These are phyloP conservation scores for Solanum habrochaites DNA, from an alignment of 257 asterid species.

Conservation along the genomic window DNA sequence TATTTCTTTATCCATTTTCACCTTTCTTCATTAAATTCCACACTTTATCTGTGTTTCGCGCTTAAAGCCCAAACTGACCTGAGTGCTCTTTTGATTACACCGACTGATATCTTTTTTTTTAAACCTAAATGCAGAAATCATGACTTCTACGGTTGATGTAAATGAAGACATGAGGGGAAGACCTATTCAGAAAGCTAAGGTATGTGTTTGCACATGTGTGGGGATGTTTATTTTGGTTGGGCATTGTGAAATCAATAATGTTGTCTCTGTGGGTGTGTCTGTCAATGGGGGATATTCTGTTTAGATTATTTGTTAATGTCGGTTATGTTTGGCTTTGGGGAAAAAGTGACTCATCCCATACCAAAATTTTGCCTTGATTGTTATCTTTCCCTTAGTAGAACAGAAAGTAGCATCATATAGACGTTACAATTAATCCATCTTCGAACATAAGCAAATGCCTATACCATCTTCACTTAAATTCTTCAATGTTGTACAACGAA, in stretches of 20 bases:
- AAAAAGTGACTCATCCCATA: not conserved
- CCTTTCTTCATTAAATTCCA: not conserved
- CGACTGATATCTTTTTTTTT: not conserved
- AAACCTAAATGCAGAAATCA: conserved; percentile 38
- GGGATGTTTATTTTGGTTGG: not conserved
- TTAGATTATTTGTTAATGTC: not conserved
- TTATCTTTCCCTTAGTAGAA: not conserved
- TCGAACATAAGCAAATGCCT: not conserved
- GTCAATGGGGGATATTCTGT: not conserved
- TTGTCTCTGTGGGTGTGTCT: not conserved
- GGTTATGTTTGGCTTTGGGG: not conserved
- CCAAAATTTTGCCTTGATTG: not conserved
- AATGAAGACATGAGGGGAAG: conserved; percentile 75
- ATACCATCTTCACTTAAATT: not conserved
- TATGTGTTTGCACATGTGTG: not conserved
- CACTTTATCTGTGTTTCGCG: not conserved
- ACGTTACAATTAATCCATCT: not conserved
- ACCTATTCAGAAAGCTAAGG: conserved; percentile 78
- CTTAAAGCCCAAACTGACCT: not conserved
- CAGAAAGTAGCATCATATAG: not conserved
- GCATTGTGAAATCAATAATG: not conserved
- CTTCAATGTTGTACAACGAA: not conserved
- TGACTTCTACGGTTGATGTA: conserved; percentile 77
- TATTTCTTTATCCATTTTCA: not conserved
- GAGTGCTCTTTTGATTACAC: not conserved